These are phyloP conservation scores for Silene uniflora DNA, from an alignment of 148 eudicot species.

Conservation along the genomic window DNA sequence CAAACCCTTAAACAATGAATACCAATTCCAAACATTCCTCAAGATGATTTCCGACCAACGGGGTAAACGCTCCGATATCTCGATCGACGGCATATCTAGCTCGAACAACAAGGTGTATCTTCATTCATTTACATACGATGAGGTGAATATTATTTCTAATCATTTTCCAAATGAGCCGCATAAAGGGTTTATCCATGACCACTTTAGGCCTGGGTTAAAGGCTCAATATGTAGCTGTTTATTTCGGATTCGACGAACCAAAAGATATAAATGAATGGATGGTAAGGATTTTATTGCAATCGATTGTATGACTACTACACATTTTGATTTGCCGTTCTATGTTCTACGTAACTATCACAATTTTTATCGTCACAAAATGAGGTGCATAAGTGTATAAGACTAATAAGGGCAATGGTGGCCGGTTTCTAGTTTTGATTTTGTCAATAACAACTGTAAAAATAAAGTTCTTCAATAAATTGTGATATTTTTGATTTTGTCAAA, in stretches of 20 bases:
- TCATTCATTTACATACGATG: slow-evolving; percentile 51
- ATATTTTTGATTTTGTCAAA: too few relatives aligned
- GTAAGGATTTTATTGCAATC: slow-evolving; percentile 29
- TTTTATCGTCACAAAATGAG: too few relatives aligned
- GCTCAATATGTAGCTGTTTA: slow-evolving; percentile 85
- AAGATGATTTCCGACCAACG: slow-evolving; percentile 50
- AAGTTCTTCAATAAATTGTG: too few relatives aligned
- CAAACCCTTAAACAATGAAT: background rate
- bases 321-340: too few relatives aligned
- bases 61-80: slow-evolving; percentile 47
- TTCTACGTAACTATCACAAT: too few relatives aligned
- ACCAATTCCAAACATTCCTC: too few relatives aligned
- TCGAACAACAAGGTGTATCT: slow-evolving; percentile 60
- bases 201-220: slow-evolving; percentile 49
- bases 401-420: too few relatives aligned
- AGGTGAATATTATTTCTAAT: slow-evolving; percentile 55
- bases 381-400: too few relatives aligned
- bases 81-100: slow-evolving; percentile 47
- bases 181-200: slow-evolving; percentile 72
- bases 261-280: slow-evolving; percentile 90
- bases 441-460: too few relatives aligned
- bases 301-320: too few relatives aligned
- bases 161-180: slow-evolving; percentile 63
- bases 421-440: too few relatives aligned
- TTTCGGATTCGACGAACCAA: slow-evolving; percentile 68